Base-by-base conservation (phyloP, 202 grass and related monocot species). In the Tripidium arundinaceum region DNA sequence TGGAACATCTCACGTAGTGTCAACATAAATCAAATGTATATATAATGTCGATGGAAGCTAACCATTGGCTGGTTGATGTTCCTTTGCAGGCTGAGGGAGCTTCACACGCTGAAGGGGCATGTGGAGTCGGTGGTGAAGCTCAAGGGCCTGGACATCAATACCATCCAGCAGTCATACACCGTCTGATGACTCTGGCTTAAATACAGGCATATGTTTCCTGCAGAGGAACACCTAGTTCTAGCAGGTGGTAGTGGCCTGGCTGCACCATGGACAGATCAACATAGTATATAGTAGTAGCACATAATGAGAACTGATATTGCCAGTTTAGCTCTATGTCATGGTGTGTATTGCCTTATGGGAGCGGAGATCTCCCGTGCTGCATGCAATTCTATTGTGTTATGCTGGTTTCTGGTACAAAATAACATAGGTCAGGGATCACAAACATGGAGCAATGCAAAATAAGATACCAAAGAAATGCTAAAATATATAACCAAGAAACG, bases 21-120 rank as follows among this genome's bases (percentile, higher is more conserved):
- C 33, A 36, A 36, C 33, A 36, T 36, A 36, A 36, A 36, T 5
- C 33, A 36, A 4, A 36, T 36, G 33, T n/a, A n/a, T n/a, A n/a
- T 36, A 36, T 36, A 36, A 36, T 36, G 33, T 36, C 33, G 33
- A 36, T 36, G 33, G 2, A 36, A 42, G 40, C 10, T 42, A 42
- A 42, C 40, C 40, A 11, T 42, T 11, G 40, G 40, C 40, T 11
- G 8, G 11, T 42, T 42, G 40, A 11, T 11, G 8, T 42, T 42
- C 3, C 40, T 11, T 42, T 42, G 40, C 40, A 96, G 93, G 83
- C 83, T 97, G 29, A 86, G 86, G 74, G 93, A 97, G 88, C 93
- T 97, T 60, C 88, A 97, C 58, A 97, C 93, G 4, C 83, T 92
- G n/a, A 89, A 93, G 77, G 93, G 93, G 46, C 93, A 97, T 70